Conservation (phyloP, 345 rosid species). For the Brassica rapa region DNA sequence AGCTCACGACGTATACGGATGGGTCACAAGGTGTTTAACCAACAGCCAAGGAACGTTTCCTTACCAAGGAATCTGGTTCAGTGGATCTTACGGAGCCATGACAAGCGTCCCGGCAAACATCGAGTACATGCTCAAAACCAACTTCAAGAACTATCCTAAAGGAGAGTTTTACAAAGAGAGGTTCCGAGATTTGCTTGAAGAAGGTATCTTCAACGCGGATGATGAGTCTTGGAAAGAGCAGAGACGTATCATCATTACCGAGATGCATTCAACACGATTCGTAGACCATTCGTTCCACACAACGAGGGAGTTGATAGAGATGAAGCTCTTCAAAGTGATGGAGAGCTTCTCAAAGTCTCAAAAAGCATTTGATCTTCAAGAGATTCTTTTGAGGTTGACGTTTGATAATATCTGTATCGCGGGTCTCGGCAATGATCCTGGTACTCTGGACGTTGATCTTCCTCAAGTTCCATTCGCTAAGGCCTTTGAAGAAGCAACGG, state of each 20-base stretch:
- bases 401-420: conserved; percentile 72
- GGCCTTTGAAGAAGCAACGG: conserved; percentile 84
- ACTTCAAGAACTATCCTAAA: conserved; percentile 73
- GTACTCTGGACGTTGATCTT: conserved; percentile 57
- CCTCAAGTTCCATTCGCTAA: conserved; percentile 69
- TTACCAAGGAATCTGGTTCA: conserved; percentile 61
- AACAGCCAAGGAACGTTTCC: conserved; percentile 53
- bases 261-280: conserved; percentile 71
- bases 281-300: conserved; percentile 50
- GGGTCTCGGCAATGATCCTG: conserved; percentile 74
- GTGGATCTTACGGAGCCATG: conserved; percentile 53
- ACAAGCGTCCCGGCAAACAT: conserved; percentile 59
- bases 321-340: conserved; percentile 57
- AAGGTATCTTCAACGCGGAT: conserved; percentile 72
- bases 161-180: conserved; percentile 63
- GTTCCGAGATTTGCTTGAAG: conserved; percentile 66
- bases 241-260: conserved; percentile 48
- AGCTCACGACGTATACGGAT: conserved; percentile 40
- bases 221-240: conserved; percentile 67
- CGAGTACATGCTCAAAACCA: conserved; percentile 66
- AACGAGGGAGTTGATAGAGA: conserved; percentile 51
- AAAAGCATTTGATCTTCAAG: conserved; percentile 67
- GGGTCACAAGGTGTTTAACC: conserved; percentile 48
- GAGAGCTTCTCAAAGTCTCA: conserved; percentile 45
- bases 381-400: conserved; percentile 66